Conservation (phyloP, 2,329 filamentous ascomycete genomes). For the Rasamsonia emersonii region DNA sequence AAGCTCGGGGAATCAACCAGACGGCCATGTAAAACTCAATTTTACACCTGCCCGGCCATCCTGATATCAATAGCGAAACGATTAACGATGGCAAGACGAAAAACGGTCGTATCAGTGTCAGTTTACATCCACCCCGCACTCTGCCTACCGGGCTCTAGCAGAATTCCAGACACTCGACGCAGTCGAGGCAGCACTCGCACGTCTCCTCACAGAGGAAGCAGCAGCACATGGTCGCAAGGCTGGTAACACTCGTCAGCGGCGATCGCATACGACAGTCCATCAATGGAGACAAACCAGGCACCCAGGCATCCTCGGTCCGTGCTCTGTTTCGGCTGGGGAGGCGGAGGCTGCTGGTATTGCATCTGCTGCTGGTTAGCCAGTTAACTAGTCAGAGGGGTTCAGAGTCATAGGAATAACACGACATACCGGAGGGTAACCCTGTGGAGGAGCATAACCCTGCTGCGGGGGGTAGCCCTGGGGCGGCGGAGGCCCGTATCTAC, state of each 20-base stretch:
- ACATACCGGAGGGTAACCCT: slow-evolving; percentile 27
- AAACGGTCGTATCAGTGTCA: neutral
- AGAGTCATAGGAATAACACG: neutral
- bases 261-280: neutral
- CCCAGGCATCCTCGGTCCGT: slow-evolving; percentile 44
- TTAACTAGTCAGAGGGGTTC: neutral
- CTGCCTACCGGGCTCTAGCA: slow-evolving; percentile 17
- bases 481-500: slow-evolving; percentile 3
- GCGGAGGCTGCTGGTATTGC: slow-evolving; percentile 44
- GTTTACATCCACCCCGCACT: neutral
- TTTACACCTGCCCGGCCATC: no score
- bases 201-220: slow-evolving; percentile 57
- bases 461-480: slow-evolving; percentile 17
- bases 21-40: no score
- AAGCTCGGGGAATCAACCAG: no score
- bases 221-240: slow-evolving; percentile 51
- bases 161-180: slow-evolving; percentile 44
- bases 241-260: slow-evolving; percentile 15
- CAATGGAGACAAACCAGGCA: slow-evolving; percentile 36
- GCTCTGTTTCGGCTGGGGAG: slow-evolving; percentile 34
- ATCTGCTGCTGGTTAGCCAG: slow-evolving; percentile 18
- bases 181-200: slow-evolving; percentile 57
- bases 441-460: slow-evolving; percentile 25
- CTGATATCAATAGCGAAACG: no score
- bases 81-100: neutral